Evolutionary conservation across 2,329 filamentous ascomycete genomes (phyloP).

Genomic region (Tolypocladium inflatum): DNA sequence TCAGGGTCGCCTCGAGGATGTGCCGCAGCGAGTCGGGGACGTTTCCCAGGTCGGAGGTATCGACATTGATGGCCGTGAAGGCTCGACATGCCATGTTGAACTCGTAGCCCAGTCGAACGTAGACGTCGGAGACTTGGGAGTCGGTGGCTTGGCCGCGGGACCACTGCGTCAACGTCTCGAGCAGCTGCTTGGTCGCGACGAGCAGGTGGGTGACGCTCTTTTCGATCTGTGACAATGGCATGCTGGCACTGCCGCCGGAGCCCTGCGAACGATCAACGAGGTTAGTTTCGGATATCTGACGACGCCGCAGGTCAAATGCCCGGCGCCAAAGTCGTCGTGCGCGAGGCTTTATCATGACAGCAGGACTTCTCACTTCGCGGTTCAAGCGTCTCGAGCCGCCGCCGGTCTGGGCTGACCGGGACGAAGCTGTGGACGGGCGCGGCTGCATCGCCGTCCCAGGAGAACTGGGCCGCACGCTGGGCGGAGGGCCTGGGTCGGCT

Average conservation of each 20-base stretch:
- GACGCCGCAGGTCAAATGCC: background rate
- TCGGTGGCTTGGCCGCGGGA: conserved; percentile 87
- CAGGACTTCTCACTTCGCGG: conserved; percentile 21
- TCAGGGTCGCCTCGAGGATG: conserved; percentile 91
- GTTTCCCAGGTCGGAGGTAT: conserved; percentile 87
- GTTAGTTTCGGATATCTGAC: background rate
- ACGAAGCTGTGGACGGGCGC: conserved; percentile 58
- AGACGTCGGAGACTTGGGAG: conserved; percentile 93
- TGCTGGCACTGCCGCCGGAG: conserved; percentile 56
- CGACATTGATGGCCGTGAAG: conserved; percentile 93
- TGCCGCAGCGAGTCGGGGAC: conserved; percentile 84
- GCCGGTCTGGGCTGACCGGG: conserved; percentile 43
- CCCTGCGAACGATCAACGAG: conserved; percentile 15
- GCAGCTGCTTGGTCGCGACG: conserved; percentile 92
- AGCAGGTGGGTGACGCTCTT: conserved; percentile 97
- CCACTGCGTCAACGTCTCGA: conserved; percentile 97
- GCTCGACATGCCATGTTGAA: conserved; percentile 98
- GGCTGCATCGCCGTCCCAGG: conserved; percentile 50
- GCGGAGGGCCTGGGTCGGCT: conserved; percentile 48
- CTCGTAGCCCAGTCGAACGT: conserved; percentile 93
- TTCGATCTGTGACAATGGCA: conserved; percentile 86
- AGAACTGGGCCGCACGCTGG: conserved; percentile 50
- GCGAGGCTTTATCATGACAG: background rate
- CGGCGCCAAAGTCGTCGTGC: conserved; percentile 1
- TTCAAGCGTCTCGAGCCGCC: conserved; percentile 18